These are phyloP conservation scores for Yamadazyma olivae DNA, from an alignment of 805 yeast species.

Conservation along the genomic window DNA sequence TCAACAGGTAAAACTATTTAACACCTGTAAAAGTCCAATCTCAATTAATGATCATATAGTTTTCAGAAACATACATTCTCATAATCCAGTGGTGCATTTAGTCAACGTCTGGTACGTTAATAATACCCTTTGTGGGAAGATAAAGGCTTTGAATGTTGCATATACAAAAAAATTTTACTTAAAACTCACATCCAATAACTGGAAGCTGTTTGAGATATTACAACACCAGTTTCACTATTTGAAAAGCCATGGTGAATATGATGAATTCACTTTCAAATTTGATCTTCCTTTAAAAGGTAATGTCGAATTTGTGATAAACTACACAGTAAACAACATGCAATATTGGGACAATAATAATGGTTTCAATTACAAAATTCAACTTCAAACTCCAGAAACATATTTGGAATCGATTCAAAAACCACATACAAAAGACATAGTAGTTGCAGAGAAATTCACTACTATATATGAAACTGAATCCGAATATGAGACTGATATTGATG, in stretches of 20 bases:
- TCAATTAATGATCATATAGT: background rate
- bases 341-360: constrained; percentile 40
- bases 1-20: background rate
- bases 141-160: constrained; percentile 23
- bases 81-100: constrained; percentile 1
- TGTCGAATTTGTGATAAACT: constrained; percentile 20
- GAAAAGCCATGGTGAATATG: constrained; percentile 23
- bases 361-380: constrained; percentile 31
- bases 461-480: no score
- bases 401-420: no score
- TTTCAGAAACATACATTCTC: background rate
- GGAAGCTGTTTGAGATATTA: constrained; percentile 34
- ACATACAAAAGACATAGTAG: no score
- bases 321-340: constrained; percentile 22
- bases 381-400: no score
- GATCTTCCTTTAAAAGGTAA: constrained; percentile 18
- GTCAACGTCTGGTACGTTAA: constrained; percentile 10
- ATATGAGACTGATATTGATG: no score
- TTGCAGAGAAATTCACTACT: no score
- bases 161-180: constrained; percentile 36
- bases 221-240: constrained; percentile 15
- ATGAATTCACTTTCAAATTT: constrained; percentile 50
- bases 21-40: background rate
- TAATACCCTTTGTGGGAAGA: constrained; percentile 9
- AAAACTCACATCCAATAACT: constrained; percentile 49